These are phyloP conservation scores for Pachysandra terminalis DNA, from an alignment of 164 flowering plant species.

Conservation along the genomic window DNA sequence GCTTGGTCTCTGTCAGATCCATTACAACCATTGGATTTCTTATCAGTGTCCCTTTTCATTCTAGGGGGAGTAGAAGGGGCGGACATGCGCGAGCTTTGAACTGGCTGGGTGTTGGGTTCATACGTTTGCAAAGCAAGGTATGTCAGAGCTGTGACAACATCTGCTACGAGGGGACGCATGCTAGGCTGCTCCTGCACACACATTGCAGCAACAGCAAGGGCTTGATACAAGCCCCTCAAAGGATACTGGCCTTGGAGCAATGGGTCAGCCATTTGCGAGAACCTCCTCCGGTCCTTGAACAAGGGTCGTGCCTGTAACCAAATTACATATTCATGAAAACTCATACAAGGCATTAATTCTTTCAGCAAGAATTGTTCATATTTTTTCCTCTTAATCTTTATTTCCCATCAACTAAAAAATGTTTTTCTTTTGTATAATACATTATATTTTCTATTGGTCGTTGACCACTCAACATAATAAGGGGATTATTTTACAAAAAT, in stretches of 20 bases:
- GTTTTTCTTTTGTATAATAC: too few relatives aligned
- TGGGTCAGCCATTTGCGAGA: constrained; percentile 80
- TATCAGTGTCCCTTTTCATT: constrained; percentile 26
- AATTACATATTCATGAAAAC: not conserved
- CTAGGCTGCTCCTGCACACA: constrained; percentile 90
- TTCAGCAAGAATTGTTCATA: too few relatives aligned
- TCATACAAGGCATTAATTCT: not conserved
- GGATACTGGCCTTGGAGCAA: constrained; percentile 75
- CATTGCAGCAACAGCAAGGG: constrained; percentile 92
- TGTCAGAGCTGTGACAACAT: constrained; percentile 78
- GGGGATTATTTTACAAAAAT: too few relatives aligned
- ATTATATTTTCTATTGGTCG: too few relatives aligned
- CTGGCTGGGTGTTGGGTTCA: constrained; percentile 42
- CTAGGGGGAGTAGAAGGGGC: constrained; percentile 41
- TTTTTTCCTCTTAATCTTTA: too few relatives aligned
- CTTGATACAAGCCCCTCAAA: constrained; percentile 75
- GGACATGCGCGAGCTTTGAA: constrained; percentile 33
- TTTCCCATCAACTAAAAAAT: too few relatives aligned
- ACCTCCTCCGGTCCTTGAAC: constrained; percentile 69
- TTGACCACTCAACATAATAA: too few relatives aligned
- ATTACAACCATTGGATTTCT: constrained; percentile 17
- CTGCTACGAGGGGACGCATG: constrained; percentile 80
- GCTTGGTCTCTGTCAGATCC: constrained; percentile 17
- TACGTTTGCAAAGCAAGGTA: constrained; percentile 72
- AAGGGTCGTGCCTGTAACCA: constrained; percentile 74